Evolutionary conservation across 2,329 filamentous ascomycete genomes (phyloP).

Genomic region (Tympanopsis confertula): DNA sequence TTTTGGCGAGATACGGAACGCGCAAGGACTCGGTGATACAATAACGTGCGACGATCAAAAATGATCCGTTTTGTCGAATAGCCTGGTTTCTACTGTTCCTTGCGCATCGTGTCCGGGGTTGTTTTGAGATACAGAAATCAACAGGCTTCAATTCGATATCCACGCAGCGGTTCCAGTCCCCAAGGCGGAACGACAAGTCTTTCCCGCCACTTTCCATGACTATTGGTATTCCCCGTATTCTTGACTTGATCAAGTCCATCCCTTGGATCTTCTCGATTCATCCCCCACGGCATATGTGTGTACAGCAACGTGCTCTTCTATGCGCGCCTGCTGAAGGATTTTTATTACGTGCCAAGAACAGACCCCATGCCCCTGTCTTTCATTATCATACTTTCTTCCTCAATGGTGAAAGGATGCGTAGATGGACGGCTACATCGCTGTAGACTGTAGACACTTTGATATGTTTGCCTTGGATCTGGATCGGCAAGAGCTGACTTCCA

Average conservation of each 20-base stretch:
- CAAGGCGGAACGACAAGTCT: no score
- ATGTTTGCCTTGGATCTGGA: neutral
- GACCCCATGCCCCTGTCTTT: conserved; percentile 19
- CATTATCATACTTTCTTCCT: conserved; percentile 51
- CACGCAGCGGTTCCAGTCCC: no score
- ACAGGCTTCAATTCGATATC: no score
- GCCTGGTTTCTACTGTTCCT: no score
- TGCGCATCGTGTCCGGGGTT: no score
- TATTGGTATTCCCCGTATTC: no score
- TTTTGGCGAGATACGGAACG: no score
- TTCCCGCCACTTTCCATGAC: no score
- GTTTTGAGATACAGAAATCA: neutral
- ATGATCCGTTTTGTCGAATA: conserved; percentile 1
- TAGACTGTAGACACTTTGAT: conserved; percentile 5
- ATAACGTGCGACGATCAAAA: conserved; percentile 1
- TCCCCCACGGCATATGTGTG: conserved; percentile 34
- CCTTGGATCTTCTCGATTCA: no score
- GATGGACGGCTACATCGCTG: conserved; percentile 43
- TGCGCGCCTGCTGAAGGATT: conserved; percentile 32
- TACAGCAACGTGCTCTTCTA: conserved; percentile 31
- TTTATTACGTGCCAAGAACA: conserved; percentile 36
- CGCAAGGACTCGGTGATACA: conserved; percentile 2
- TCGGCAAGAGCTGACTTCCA: neutral
- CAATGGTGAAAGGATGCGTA: conserved; percentile 49
- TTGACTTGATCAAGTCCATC: no score